Conservation (phyloP, 176 grass and related monocot genomes). For the Juncus inflexus region DNA sequence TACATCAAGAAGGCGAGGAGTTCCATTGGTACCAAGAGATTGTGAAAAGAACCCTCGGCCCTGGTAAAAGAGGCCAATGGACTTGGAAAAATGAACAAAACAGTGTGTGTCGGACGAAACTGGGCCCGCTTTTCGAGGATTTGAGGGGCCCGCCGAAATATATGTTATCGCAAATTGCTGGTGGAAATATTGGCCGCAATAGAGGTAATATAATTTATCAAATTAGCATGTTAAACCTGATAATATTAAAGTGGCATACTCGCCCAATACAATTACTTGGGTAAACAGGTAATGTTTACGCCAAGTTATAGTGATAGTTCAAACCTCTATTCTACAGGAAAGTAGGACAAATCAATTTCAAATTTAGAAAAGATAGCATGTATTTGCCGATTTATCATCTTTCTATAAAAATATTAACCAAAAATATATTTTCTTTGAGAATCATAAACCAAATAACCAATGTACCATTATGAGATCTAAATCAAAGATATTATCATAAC, state of each 20-base stretch:
- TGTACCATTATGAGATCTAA: neutral
- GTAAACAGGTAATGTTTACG: too few relatives aligned
- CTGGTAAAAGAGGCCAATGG: slow-evolving; percentile 80
- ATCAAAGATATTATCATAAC: slow-evolving; percentile 6
- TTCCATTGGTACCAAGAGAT: slow-evolving; percentile 75
- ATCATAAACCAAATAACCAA: neutral
- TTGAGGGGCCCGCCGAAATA: slow-evolving; percentile 80
- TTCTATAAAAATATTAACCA: too few relatives aligned
- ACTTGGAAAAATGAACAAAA: slow-evolving; percentile 52
- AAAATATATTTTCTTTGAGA: neutral
- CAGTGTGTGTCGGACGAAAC: slow-evolving; percentile 38
- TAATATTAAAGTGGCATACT: neutral
- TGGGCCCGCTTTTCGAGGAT: slow-evolving; percentile 85
- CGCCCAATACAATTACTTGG: too few relatives aligned
- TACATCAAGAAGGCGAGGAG: slow-evolving; percentile 53
- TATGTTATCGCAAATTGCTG: slow-evolving; percentile 55
- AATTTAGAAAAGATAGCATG: too few relatives aligned
- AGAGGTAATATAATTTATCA: neutral
- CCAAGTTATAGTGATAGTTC: too few relatives aligned
- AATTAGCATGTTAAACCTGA: neutral
- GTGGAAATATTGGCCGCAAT: slow-evolving; percentile 23
- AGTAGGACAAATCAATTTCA: too few relatives aligned
- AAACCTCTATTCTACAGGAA: too few relatives aligned
- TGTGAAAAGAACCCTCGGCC: slow-evolving; percentile 46
- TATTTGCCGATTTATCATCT: too few relatives aligned